A percentile compares a stretch with the other conserved stretches of the same genome.
These are phyloP conservation scores for Thalassiosira sp. DNA, from an alignment of 352 stramenopile genomes.

Conservation along the genomic window DNA sequence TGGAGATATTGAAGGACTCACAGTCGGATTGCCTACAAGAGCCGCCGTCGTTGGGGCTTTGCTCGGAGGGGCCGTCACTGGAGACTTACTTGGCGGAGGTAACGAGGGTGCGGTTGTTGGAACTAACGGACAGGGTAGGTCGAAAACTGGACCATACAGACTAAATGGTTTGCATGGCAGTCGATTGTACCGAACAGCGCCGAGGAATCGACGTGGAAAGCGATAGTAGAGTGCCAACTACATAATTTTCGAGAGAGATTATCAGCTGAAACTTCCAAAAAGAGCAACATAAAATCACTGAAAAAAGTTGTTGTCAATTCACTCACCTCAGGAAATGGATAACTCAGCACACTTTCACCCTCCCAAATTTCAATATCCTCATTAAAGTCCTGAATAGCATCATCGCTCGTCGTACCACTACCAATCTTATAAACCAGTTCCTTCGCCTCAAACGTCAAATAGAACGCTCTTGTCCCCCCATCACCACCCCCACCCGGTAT, in stretches of 20 bases:
- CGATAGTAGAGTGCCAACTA: constrained; percentile 19
- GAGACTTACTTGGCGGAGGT: constrained; percentile 3
- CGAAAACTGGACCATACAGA: constrained; percentile 16
- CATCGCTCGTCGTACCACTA: neutral
- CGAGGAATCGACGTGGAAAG: constrained; percentile 19
- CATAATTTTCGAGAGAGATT: too few species aligned
- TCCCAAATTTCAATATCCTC: constrained; percentile 37
- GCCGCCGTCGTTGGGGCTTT: neutral
- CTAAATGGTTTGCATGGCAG: constrained; percentile 39
- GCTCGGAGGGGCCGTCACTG: neutral
- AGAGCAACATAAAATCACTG: neutral
- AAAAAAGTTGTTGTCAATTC: neutral
- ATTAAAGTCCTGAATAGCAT: constrained; percentile 5
- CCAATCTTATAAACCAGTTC: constrained; percentile 30
- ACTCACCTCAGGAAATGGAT: constrained; percentile 17
- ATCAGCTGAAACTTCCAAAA: too few species aligned
- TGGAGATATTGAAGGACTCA: neutral
- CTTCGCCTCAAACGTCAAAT: constrained; percentile 23
- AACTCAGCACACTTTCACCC: constrained; percentile 25
- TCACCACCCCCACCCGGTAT: constrained; percentile 31
- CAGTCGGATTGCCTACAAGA: neutral
- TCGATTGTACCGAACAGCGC: constrained; percentile 21
- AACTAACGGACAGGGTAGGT: constrained; percentile 30
- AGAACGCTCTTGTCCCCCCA: constrained; percentile 25
- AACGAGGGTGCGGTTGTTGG: constrained; percentile 15